These are phyloP conservation scores for Penicillium sp. DNA, from an alignment of 2,329 filamentous ascomycete genomes.

Conservation along the genomic window DNA sequence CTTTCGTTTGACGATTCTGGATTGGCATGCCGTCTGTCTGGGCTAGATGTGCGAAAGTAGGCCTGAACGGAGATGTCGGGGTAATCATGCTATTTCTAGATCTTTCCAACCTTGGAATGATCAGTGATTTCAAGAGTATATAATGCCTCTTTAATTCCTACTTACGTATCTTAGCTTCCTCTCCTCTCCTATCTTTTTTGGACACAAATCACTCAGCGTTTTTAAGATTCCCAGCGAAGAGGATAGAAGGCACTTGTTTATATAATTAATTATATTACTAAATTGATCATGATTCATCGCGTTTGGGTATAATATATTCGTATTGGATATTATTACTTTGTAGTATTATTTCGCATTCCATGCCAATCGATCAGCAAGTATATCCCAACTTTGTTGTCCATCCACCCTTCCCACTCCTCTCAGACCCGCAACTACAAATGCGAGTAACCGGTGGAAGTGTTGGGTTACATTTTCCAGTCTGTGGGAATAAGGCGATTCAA, in stretches of 20 bases:
- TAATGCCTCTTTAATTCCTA: too few relatives aligned
- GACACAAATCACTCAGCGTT: too few relatives aligned
- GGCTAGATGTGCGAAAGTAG: too few relatives aligned
- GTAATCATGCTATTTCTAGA: too few relatives aligned
- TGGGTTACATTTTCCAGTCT: conserved; percentile 55
- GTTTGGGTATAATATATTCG: background rate
- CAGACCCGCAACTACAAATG: conserved; percentile 69
- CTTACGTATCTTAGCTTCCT: too few relatives aligned
- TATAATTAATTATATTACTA: too few relatives aligned
- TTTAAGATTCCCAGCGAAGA: too few relatives aligned
- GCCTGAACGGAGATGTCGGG: too few relatives aligned
- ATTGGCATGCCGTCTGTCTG: too few relatives aligned
- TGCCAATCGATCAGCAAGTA: conserved; percentile 75
- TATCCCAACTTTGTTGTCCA: conserved; percentile 70
- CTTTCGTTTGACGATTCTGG: background rate
- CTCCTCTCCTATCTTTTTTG: too few relatives aligned
- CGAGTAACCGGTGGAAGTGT: conserved; percentile 62
- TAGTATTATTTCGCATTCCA: conserved; percentile 26
- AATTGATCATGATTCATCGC: background rate
- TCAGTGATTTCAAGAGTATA: too few relatives aligned
- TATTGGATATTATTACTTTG: background rate
- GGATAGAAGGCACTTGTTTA: background rate
- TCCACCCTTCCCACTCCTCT: conserved; percentile 71
- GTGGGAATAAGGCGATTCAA: conserved; percentile 46
- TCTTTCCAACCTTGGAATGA: too few relatives aligned